Percentiles rank a stretch among this genome's conserved stretches.
Conservation (phyloP, 352 stramenopile species). For the Phytophthora podocarpi region DNA sequence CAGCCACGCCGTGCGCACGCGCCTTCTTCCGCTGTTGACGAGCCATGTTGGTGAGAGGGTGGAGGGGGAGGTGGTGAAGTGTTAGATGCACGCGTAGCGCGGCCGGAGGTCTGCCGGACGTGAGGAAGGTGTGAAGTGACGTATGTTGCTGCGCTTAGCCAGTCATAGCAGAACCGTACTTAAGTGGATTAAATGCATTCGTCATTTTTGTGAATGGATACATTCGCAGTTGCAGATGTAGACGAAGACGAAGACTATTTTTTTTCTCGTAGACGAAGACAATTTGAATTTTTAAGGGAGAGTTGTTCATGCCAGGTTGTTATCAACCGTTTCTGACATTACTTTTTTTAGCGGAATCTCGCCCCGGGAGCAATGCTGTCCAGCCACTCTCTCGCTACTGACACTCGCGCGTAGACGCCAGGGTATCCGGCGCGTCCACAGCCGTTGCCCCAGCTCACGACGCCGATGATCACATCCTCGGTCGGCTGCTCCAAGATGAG, state of each 20-base stretch:
- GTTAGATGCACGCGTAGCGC: neutral
- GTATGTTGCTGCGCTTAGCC: neutral
- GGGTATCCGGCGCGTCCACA: slow-evolving; percentile 47
- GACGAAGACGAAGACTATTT: too few species aligned
- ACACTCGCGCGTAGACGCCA: slow-evolving; percentile 63
- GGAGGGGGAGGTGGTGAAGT: neutral
- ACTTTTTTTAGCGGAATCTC: slow-evolving; percentile 30
- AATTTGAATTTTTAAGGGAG: too few species aligned
- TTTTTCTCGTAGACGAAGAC: too few species aligned
- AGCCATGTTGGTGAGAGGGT: slow-evolving; percentile 35
- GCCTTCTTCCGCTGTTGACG: slow-evolving; percentile 64
- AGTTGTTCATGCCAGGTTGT: too few species aligned
- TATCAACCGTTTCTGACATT: too few species aligned
- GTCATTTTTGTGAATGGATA: too few species aligned
- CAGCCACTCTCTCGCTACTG: slow-evolving; percentile 34
- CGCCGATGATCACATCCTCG: slow-evolving; percentile 47
- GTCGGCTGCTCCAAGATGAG: slow-evolving; percentile 31
- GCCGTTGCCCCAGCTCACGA: slow-evolving; percentile 65
- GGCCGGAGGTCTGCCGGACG: neutral
- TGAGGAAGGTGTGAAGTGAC: too few species aligned
- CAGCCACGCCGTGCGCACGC: slow-evolving; percentile 56
- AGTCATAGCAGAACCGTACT: neutral
- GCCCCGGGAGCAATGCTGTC: slow-evolving; percentile 10
- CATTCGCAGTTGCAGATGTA: too few species aligned
- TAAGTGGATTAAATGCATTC: neutral